Base-by-base conservation (phyloP, 495 filamentous ascomycete species). In the Extremus antarcticus region DNA sequence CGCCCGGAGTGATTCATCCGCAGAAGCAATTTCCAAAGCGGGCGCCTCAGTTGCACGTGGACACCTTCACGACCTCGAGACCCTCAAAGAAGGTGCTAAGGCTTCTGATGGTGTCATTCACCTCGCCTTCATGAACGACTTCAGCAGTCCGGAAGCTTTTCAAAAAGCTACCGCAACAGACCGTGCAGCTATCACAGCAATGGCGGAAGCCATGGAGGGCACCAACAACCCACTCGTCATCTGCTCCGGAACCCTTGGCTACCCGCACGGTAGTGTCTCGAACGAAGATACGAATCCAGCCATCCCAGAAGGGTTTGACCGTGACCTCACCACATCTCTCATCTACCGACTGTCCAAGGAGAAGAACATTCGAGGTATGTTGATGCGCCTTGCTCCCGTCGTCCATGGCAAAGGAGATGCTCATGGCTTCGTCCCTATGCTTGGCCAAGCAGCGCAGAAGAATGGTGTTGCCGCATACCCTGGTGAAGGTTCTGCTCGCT, bases 321-420 rank as follows among this genome's bases (percentile, higher is more conserved):
- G 72, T 2, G 39, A 56, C 2, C 40, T 41, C 7, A 46, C 62
- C 17, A 68, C 70, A 51, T 7, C 15, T 21, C 19, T 29, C 46
- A 41, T 35, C 71, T 43, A 62, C 59, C 19, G 57, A 67, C 1
- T 25, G 21, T n/a, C 60, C 63, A 54, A 56, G 15, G 45, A 58
- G 19, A 57, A 62, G 29, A 70, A 71, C 2, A 50, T 76, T 23
- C 40, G 55, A 7, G 68, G 70, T 1, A 60, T 40, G n/a, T 51
- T 55, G 8, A 63, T 76, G 8, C 63, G 73, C 0, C 64, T 75
- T 0, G 63, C 73, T 1, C 69, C 70, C 0, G 74, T 55, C 35
- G 71, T 74, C 1, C 73, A 76, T 52, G 73, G 70, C 0, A 35
- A 13, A 7, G 66, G 61, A 8, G 73, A 71, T 0, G 73, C 66